phyloP scores from a whole-genome alignment of 1,139 yeast genomes.

The Wickerhamomyces sp. region DNA sequence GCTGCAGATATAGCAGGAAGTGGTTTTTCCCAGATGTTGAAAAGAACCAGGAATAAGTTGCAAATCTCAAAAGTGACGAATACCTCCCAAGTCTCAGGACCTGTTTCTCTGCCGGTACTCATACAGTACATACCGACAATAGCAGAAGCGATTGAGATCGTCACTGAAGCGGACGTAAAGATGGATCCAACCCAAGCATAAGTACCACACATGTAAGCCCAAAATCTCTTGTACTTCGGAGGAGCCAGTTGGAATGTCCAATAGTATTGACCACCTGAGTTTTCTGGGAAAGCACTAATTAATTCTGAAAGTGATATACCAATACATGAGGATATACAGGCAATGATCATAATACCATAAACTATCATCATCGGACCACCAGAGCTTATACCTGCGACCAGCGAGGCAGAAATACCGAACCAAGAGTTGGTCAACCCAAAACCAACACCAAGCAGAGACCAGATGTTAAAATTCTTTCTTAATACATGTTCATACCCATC shows the following conservation, averaged over 20 bases:
- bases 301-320: constrained; percentile 51
- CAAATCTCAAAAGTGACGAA: constrained; percentile 43
- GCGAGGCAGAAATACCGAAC: constrained; percentile 59
- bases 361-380: constrained; percentile 68
- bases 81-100: constrained; percentile 47
- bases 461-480: constrained; percentile 30
- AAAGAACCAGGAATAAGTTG: constrained; percentile 37
- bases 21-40: constrained; percentile 50
- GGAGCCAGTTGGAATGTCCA: constrained; percentile 59
- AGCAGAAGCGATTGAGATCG: constrained; percentile 47
- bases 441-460: constrained; percentile 52
- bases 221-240: constrained; percentile 40
- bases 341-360: constrained; percentile 62
- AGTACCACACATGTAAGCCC: constrained; percentile 53
- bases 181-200: constrained; percentile 60
- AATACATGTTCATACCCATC: constrained; percentile 27
- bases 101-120: constrained; percentile 37
- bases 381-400: constrained; percentile 53
- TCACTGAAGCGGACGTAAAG: constrained; percentile 56
- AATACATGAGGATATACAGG: constrained; percentile 44
- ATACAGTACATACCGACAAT: constrained; percentile 53
- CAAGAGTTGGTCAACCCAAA: constrained; percentile 63
- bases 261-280: constrained; percentile 64
- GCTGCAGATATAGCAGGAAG: constrained; percentile 44
- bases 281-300: constrained; percentile 50